Conservation (phyloP, 2,329 filamentous ascomycete genomes). For the Fusarium paranaense region DNA sequence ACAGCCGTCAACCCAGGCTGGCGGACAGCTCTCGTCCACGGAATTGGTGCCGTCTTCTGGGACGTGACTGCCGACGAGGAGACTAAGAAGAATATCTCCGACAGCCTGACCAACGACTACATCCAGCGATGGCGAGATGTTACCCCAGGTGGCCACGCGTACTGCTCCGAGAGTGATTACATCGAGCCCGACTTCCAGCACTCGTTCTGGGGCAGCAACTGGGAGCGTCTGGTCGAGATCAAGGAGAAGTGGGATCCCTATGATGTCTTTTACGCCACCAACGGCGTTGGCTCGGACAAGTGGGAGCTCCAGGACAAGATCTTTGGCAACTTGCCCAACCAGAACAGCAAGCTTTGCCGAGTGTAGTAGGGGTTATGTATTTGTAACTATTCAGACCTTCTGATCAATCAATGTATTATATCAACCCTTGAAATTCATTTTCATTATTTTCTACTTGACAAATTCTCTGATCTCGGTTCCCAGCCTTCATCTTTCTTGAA, state of each 20-base stretch:
- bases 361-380: neutral
- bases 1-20: slow-evolving; percentile 29
- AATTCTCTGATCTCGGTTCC: neutral
- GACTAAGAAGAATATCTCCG: slow-evolving; percentile 18
- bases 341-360: slow-evolving; percentile 32
- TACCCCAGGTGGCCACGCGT: slow-evolving; percentile 57
- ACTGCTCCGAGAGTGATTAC: slow-evolving; percentile 65
- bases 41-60: slow-evolving; percentile 24
- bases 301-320: slow-evolving; percentile 54
- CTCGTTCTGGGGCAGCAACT: slow-evolving; percentile 61
- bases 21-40: slow-evolving; percentile 24
- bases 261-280: slow-evolving; percentile 60
- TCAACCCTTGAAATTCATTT: neutral
- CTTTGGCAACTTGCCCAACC: slow-evolving; percentile 25
- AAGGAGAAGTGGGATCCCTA: slow-evolving; percentile 62
- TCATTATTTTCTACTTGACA: fast-evolving
- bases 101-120: slow-evolving; percentile 21
- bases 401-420: neutral
- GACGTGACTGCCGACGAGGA: slow-evolving; percentile 10
- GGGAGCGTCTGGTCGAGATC: slow-evolving; percentile 53
- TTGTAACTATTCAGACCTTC: neutral
- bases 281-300: slow-evolving; percentile 62
- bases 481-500: neutral
- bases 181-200: slow-evolving; percentile 58
- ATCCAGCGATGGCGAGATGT: slow-evolving; percentile 26